Base-by-base conservation (phyloP, 352 stramenopile genomes). In the Pythium monospermum region DNA sequence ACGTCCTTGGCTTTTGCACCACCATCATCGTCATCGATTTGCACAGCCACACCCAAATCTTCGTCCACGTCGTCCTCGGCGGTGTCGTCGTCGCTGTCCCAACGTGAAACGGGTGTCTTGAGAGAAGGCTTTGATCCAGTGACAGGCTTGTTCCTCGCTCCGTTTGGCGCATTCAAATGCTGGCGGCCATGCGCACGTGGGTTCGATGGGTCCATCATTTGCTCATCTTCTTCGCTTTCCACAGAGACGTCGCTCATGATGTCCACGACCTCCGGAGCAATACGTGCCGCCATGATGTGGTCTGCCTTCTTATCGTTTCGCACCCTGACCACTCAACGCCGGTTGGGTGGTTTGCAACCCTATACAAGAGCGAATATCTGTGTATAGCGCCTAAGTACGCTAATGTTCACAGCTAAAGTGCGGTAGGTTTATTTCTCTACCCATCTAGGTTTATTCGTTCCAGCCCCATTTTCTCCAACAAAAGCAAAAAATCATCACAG, bases 151-250 rank as follows among this genome's bases (percentile, higher is more conserved):
- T 8, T 28, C 16, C 32, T 56, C 31, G 30, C 12, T 23, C 42
- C 19, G n/a, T n/a, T n/a, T n/a, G n/a, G 31, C 12, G 49, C 30
- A 22, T 53, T 54, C n/a, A 59, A 51, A n/a, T 55, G 33, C 3
- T 49, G 12, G 38, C 64, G 64, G 18, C 59, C 59, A 56, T 91
- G 80, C 22, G 80, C 77, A 16, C 80, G 76, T 23, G 80, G 80
- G 48, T 91, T 76, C 33, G 80, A 91, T 15, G 80, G 80, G 35
- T 91, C 80, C 74, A 91, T 73, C n/a, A 87, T 63, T 28, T 84
- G 74, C 38, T 83, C 76, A 28, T 67, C 61, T 25, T 89, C 76
- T 10, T 70, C 64, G 18, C 62, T 76, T 32, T 74, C 69, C 7
- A 42, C 61, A 12, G 47, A 55, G 3, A 57, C 51, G n/a, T 51